Evolutionary conservation across 2,329 filamentous ascomycete species (phyloP), one percentile per base, ranked within the genome.

Genomic region (Pyrenochaeta sp.): DNA sequence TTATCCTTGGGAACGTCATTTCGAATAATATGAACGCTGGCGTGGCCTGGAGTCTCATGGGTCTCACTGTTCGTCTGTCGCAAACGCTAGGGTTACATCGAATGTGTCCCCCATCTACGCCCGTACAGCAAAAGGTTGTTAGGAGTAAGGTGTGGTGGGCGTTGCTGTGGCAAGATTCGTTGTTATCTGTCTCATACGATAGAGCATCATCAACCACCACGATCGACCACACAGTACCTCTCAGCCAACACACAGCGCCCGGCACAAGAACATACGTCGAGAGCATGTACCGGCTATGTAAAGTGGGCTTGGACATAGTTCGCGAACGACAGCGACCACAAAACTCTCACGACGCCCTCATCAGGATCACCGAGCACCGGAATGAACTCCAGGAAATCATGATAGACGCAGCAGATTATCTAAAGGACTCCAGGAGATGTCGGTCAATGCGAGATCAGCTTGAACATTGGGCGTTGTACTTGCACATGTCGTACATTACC

Each of bases 1-100:
- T 87, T 2, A 83, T 87, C 11, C 85, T 88, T 27, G 83, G 84
- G 43, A 87, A 87, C 61, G 85, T 85, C 20, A 77, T 86, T 27
- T 84, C 83, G 1, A 85, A 86, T 66, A 86, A 85, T 58, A 86
- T 86, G 83, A 88, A 87, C 54, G 85, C 85, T 7, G 85, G 85
- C 2, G 85, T 86, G 15, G 83, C 85, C 4, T 88, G 87, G 78
- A 83, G 85, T 21, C 69, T 87, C 12, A 81, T 72, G 78, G 80
- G 84, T 7, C 80, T 87, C 70, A 87, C 85, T 1, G 79, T 86
- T 42, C 79, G 85, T 53, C 82, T 87, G 71, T 84, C 84, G 11
- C 79, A 87, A 69, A 84, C 83, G 5, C 78, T 87, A 10, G 85
- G 85, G 4, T 71, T 88, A 37, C 85, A 88, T 59, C 80, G 84